These are phyloP conservation scores for Sanguinoderma infundibulare DNA, from an alignment of 1,284 basidiomycete genomes.

Conservation along the genomic window DNA sequence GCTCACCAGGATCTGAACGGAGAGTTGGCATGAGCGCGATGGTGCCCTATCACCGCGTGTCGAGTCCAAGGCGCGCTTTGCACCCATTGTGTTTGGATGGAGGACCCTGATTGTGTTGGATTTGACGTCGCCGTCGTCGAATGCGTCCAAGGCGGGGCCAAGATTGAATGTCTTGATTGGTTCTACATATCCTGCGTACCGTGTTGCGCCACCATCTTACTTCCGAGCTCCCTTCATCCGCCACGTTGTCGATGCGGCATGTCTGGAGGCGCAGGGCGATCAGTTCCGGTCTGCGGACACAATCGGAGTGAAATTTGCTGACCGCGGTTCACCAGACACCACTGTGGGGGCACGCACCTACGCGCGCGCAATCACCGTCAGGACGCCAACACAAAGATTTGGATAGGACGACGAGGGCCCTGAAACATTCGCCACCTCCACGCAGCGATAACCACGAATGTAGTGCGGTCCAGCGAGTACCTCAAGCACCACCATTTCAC, in stretches of 20 bases:
- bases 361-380: neutral
- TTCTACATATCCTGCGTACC: neutral
- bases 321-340: neutral
- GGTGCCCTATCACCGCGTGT: neutral
- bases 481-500: neutral
- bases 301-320: neutral
- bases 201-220: neutral
- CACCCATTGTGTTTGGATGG: too few species aligned
- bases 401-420: neutral
- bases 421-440: neutral
- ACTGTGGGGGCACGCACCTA: neutral
- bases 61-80: neutral
- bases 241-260: neutral
- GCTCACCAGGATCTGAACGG: neutral
- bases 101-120: too few species aligned
- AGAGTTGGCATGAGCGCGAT: neutral
- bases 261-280: neutral
- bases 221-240: neutral
- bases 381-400: neutral
- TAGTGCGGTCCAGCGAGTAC: neutral
- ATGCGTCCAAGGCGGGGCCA: neutral
- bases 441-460: neutral
- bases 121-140: neutral
- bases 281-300: neutral
- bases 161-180: neutral